Percentiles rank a stretch among this genome's conserved stretches.
Conservation (phyloP, 163 green algal species). For the Scenedesmus sp. region DNA sequence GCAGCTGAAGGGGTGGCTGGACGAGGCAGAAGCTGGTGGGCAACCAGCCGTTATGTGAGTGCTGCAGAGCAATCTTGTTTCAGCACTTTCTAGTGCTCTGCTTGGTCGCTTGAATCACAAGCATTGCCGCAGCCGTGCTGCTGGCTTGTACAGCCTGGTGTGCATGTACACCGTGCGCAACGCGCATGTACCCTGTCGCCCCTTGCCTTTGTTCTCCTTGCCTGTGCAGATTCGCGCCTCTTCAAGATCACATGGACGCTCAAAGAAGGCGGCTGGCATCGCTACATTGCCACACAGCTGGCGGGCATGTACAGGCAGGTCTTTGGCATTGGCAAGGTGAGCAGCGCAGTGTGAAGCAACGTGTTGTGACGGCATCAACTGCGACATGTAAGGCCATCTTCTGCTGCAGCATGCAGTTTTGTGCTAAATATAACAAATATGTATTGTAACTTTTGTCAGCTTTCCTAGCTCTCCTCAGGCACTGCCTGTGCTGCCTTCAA, state of each 20-base stretch:
- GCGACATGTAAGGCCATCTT: neutral
- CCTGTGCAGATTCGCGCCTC: neutral
- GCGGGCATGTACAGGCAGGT: slow-evolving; percentile 14
- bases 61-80: too few species aligned
- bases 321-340: neutral
- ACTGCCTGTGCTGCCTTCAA: neutral
- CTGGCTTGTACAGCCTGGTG: too few species aligned
- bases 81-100: too few species aligned
- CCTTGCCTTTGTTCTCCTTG: neutral
- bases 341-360: neutral
- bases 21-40: neutral
- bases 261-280: neutral
- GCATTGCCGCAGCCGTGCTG: too few species aligned
- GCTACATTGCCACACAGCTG: slow-evolving; percentile 8
- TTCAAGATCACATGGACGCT: slow-evolving; percentile 10
- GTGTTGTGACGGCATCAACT: neutral
- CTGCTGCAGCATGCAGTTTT: neutral
- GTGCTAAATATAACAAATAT: too few species aligned
- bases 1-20: neutral
- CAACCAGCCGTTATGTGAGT: too few species aligned
- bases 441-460: too few species aligned
- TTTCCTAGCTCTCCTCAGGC: neutral
- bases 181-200: too few species aligned
- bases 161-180: too few species aligned
- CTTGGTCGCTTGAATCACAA: too few species aligned